Conservation (phyloP, 2,329 filamentous ascomycete species). For the Trichocomaceae sp. region DNA sequence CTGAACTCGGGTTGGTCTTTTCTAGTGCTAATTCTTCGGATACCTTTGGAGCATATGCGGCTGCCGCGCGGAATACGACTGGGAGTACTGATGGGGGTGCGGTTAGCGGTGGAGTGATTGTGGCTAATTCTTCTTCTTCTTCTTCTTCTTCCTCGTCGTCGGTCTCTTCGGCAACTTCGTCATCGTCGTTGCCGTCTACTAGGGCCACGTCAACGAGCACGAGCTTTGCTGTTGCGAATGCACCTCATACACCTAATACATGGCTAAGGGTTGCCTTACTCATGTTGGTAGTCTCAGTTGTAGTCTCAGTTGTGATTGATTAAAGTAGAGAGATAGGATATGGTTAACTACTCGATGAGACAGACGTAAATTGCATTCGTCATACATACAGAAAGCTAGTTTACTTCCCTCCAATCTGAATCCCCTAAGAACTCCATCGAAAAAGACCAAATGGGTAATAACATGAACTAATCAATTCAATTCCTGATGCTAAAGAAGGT, state of each 20-base stretch:
- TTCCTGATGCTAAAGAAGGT: constrained; percentile 10
- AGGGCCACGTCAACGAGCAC: neutral
- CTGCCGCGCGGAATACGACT: constrained; percentile 10
- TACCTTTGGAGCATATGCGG: constrained; percentile 15
- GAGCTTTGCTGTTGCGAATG: neutral
- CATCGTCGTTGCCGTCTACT: neutral
- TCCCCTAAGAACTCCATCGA: constrained; percentile 5
- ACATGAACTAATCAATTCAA: constrained; percentile 7
- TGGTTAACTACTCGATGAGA: neutral
- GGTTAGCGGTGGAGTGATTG: neutral
- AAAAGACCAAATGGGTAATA: constrained; percentile 13
- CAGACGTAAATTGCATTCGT: constrained; percentile 8
- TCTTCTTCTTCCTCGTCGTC: neutral
- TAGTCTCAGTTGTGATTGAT: neutral
- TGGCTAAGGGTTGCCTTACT: neutral
- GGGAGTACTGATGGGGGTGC: neutral
- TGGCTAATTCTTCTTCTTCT: neutral
- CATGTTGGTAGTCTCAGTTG: neutral
- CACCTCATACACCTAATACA: neutral
- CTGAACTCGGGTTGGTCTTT: too few species aligned
- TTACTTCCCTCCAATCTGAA: constrained; percentile 7
- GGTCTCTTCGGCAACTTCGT: neutral
- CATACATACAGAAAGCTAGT: constrained; percentile 6
- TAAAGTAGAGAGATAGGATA: neutral
- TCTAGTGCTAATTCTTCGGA: constrained; percentile 6